Conservation (phyloP, 352 stramenopile species). For the Plasmopara viticola region DNA sequence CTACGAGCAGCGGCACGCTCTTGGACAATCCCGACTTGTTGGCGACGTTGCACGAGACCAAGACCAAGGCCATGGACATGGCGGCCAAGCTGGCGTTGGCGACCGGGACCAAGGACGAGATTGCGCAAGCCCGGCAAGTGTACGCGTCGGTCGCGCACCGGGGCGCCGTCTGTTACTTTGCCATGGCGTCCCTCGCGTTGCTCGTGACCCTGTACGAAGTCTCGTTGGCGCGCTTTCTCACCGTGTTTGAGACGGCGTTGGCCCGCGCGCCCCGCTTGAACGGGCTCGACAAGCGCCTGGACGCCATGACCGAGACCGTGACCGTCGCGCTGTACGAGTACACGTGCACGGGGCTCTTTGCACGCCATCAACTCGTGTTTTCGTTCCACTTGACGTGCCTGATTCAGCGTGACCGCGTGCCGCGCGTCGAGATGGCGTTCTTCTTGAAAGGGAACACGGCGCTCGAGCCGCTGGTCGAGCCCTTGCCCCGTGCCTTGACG, state of each 20-base stretch:
- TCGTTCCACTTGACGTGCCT: slow-evolving; percentile 95
- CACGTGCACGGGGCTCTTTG: slow-evolving; percentile 95
- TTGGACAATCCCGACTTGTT: slow-evolving; percentile 95
- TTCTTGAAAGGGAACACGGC: slow-evolving; percentile 95
- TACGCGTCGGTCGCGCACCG: slow-evolving; percentile 90
- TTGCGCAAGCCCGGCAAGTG: slow-evolving; percentile 84
- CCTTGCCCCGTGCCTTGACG: slow-evolving; percentile 58
- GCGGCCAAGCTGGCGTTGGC: slow-evolving; percentile 89
- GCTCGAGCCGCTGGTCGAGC: slow-evolving; percentile 66
- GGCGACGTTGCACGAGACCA: slow-evolving; percentile 91
- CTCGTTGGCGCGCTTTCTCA: slow-evolving; percentile 89
- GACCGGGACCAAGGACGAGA: slow-evolving; percentile 92
- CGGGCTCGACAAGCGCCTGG: slow-evolving; percentile 84
- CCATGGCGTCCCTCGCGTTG: slow-evolving; percentile 84
- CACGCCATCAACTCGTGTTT: slow-evolving; percentile 97
- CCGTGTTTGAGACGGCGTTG: slow-evolving; percentile 87
- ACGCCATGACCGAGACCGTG: slow-evolving; percentile 86
- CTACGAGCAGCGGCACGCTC: slow-evolving; percentile 88
- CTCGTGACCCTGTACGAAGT: slow-evolving; percentile 97
- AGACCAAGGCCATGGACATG: slow-evolving; percentile 92
- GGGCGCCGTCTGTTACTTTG: slow-evolving; percentile 94
- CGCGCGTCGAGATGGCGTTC: slow-evolving; percentile 86
- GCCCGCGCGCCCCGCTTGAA: slow-evolving; percentile 88
- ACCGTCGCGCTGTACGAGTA: slow-evolving; percentile 95
- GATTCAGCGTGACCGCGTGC: slow-evolving; percentile 86